These are phyloP conservation scores for Colletotrichum lentis DNA, from an alignment of 2,329 filamentous ascomycete species.

Conservation along the genomic window DNA sequence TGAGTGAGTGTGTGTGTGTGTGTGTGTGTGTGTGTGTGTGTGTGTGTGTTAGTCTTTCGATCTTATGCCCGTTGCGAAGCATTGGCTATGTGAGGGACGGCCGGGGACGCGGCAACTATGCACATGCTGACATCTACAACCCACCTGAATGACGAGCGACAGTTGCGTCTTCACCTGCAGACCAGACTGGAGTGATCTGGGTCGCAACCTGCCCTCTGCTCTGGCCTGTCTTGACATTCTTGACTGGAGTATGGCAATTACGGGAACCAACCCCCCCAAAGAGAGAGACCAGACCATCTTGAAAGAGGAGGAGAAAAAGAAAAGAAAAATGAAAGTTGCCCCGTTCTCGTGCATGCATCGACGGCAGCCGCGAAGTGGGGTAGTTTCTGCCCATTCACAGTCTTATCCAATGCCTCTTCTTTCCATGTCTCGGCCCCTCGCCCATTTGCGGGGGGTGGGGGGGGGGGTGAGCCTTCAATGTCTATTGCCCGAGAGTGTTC, in stretches of 20 bases:
- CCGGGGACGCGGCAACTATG: neutral
- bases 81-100: neutral
- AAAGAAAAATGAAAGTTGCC: conserved; percentile 7
- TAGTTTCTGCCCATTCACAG: neutral
- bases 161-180: neutral
- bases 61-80: neutral
- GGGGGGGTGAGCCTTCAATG: neutral
- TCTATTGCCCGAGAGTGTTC: neutral
- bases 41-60: neutral
- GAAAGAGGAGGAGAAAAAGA: neutral
- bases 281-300: neutral
- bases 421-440: neutral
- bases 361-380: conserved; percentile 12
- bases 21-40: neutral
- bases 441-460: neutral
- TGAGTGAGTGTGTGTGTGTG: neutral
- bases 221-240: neutral
- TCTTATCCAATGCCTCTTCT: conserved; percentile 16
- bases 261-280: too few species aligned
- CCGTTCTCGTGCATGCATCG: conserved; percentile 23
- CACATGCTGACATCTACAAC: neutral
- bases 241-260: neutral
- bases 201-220: neutral
- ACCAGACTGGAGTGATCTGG: neutral
- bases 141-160: neutral